Evolutionary conservation across 2,329 filamentous ascomycete species (phyloP).

Genomic region (Raffaelea deltoideospora): DNA sequence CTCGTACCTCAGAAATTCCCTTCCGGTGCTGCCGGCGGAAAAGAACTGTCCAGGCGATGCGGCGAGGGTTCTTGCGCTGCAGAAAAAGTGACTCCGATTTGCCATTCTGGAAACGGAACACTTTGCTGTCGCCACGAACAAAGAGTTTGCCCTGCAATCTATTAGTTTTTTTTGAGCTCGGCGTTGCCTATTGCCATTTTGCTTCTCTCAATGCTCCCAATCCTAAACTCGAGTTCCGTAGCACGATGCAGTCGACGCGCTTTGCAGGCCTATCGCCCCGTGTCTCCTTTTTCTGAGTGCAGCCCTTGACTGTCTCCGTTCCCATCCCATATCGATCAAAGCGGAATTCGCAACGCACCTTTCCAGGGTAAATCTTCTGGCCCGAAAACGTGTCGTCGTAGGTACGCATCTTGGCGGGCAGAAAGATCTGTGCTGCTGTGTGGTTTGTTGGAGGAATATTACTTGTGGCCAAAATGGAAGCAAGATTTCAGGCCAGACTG

Average conservation of each 20-base stretch:
- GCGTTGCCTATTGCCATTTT: too few species aligned
- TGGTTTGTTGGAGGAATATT: constrained; percentile 1
- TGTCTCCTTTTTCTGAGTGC: too few species aligned
- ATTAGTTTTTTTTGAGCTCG: too few species aligned
- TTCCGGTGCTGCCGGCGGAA: constrained; percentile 99
- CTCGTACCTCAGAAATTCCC: constrained; percentile 99
- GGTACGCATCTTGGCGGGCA: constrained; percentile 42
- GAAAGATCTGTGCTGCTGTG: constrained; percentile 1
- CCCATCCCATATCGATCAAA: neutral
- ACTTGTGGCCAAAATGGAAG: neutral
- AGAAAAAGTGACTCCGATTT: constrained; percentile 99
- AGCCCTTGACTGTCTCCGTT: too few species aligned
- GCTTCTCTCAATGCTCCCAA: too few species aligned
- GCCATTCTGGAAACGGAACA: constrained; percentile 99
- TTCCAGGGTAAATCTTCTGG: constrained; percentile 52
- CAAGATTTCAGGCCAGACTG: constrained; percentile 4
- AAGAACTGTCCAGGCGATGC: constrained; percentile 96
- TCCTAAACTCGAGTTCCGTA: too few species aligned
- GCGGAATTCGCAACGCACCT: constrained; percentile 32
- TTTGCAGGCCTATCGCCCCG: too few species aligned
- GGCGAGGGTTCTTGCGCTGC: constrained; percentile 99
- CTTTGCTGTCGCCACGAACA: constrained; percentile 98
- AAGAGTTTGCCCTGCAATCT: constrained; percentile 92
- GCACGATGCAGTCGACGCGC: too few species aligned
- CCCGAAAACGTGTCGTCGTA: constrained; percentile 54